Conservation (phyloP, 108 stramenopile genomes). For the Cafeteria roenbergensis region DNA sequence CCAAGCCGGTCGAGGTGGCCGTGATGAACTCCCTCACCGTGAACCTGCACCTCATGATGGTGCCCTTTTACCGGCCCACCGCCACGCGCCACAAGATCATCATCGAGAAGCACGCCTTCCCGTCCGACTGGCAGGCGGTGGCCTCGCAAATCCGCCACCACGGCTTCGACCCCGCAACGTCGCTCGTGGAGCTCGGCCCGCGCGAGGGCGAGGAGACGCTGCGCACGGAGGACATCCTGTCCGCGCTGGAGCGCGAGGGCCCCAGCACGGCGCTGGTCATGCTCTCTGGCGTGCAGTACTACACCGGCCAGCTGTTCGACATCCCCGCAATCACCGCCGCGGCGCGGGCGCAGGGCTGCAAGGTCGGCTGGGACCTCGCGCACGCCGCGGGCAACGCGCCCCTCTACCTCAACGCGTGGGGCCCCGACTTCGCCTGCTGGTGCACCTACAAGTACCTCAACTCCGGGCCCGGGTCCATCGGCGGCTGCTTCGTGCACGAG, state of each 20-base stretch:
- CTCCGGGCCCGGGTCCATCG: constrained; percentile 32
- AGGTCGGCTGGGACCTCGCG: constrained; percentile 30
- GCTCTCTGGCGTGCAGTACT: constrained; percentile 34
- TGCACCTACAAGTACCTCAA: constrained; percentile 42
- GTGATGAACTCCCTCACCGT: constrained; percentile 31
- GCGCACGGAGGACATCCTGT: constrained; percentile 20
- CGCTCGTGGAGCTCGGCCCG: constrained; percentile 15
- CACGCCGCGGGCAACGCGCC: constrained; percentile 33
- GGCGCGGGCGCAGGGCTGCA: constrained; percentile 1
- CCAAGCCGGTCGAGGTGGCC: constrained; percentile 23
- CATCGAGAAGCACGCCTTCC: constrained; percentile 30
- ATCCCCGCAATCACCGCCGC: constrained; percentile 5
- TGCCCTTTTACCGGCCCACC: constrained; percentile 30
- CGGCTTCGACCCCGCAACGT: constrained; percentile 17
- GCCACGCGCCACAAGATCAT: constrained; percentile 23
- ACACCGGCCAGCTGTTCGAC: constrained; percentile 28
- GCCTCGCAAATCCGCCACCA: constrained; percentile 18
- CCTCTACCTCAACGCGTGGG: constrained; percentile 32
- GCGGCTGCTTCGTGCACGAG: constrained; percentile 34
- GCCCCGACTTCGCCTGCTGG: constrained; percentile 37
- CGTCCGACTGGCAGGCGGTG: constrained; percentile 31
- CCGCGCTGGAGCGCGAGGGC: constrained; percentile 8
- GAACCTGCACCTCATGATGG: constrained; percentile 35
- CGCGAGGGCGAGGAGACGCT: constrained; percentile 12
- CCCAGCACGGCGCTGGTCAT: constrained; percentile 19